phyloP scores from a whole-genome alignment of 164 flowering plant genomes.

The Vitis amurensis region DNA sequence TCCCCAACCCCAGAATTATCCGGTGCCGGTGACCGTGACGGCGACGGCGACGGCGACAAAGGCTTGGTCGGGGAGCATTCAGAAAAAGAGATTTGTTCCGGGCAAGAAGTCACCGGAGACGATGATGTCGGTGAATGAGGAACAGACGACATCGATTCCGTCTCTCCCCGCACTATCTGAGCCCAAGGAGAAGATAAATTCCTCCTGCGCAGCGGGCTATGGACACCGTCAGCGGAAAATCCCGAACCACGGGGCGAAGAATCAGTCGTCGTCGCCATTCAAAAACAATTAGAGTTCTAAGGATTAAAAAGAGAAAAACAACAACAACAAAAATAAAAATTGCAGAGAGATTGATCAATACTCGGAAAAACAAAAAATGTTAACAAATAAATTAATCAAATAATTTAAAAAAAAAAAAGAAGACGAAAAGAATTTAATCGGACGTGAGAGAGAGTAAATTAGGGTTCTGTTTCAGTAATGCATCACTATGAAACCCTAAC shows the following conservation, averaged over 20 bases:
- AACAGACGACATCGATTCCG: conserved; percentile 10
- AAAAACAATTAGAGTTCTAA: conserved; percentile 9
- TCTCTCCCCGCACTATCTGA: conserved; percentile 30
- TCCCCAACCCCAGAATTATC: conserved; percentile 22
- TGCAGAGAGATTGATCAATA: background rate
- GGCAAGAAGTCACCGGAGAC: conserved; percentile 2
- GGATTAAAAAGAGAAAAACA: background rate
- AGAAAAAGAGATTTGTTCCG: conserved; percentile 18
- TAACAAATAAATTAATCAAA: background rate
- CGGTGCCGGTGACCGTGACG: conserved; percentile 9
- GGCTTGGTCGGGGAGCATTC: conserved; percentile 7
- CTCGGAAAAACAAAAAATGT: background rate
- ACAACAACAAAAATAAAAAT: background rate
- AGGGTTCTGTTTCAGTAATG: background rate
- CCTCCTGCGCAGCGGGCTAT: conserved; percentile 16
- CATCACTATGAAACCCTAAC: background rate
- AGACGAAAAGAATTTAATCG: no score
- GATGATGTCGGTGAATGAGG: conserved; percentile 11
- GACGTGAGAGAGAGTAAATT: background rate
- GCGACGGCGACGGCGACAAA: conserved; percentile 4
- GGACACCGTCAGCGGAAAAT: conserved; percentile 7
- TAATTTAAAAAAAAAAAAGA: background rate
- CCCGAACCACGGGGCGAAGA: conserved; percentile 18
- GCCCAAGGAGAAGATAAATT: conserved; percentile 27
- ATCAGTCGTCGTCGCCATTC: conserved; percentile 23